Base-by-base conservation (phyloP, 306 rosid genomes). In the Prunus campanulata region DNA sequence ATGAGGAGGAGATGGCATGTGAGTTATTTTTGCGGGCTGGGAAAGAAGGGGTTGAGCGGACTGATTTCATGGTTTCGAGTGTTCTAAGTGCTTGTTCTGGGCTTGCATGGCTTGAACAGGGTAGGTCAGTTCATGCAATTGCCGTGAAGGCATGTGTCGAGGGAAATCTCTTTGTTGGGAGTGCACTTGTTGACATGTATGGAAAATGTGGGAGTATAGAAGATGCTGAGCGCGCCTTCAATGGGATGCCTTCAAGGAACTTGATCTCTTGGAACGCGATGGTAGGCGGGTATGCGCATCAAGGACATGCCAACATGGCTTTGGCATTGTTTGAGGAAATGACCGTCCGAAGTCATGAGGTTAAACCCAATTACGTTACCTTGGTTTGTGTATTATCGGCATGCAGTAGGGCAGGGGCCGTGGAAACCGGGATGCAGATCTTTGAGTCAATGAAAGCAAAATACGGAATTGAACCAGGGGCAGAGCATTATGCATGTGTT, bases 141-240 rank as follows among this genome's bases (percentile, higher is more conserved):
- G 92, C 94, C 5, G 85, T 87, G 71, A 91, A 83, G 80, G 88
- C 85, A 3, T 86, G 97, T 64, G 89, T 90, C 13, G 96, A 86
- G n/a, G 87, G 80, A 49, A 90, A 90, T 75, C 73, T 93, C 55
- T 91, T 91, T 73, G 93, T 93, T 68, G 96, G 92, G 67, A 91
- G 97, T 77, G 88, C 96, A 62, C 88, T 93, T 49, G 93, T 93
- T 29, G 97, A 93, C 84, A 79, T 93, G 89, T 91, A 91, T 83
- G 98, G 98, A 60, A 93, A 91, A 85, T 91, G 97, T 80, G 98
- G 97, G 74, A 86, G 86, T 64, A 78, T 89, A 61, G 77, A 81
- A 77, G 85, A 83, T n/a, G 91, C 97, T 0, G 87, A 86, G 77
- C 84, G 9, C 44, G 96, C 83, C 75, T 91, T 86, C 15, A 56